Evolutionary conservation across 768 basidiomycete species (phyloP), one percentile per base, ranked within the genome.

Genomic region (Mycena maculata): DNA sequence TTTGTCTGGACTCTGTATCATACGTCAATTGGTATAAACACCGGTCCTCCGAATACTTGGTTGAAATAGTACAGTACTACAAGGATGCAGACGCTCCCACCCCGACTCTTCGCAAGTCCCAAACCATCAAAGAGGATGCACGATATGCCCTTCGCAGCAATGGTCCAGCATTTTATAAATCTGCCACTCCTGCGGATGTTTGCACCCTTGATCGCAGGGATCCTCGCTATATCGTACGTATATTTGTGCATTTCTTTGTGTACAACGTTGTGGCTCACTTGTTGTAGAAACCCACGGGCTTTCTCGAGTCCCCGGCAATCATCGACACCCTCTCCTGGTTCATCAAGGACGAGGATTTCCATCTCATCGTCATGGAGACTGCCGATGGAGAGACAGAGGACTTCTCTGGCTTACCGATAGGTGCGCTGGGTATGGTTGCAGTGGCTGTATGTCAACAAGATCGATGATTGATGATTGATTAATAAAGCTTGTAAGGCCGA

Each of bases 111-210:
- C 11, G 23, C 45, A 27, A 27, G 4, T 23, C 9, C 38, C 9
- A 11, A 8, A 12, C 4, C 8, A 36, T 54, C 15, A 18, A 27
- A 2, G n/a, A 16, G 20, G 59, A 60, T 20, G 54, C 52, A 11
- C 12, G 23, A 11, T 55, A 56, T 33, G 54, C 54, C 1, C 2
- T 49, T 18, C 62, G 54, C 3, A 1, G 15, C 4, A 45, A 63
- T 15, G 62, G 62, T 2, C 54, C 62, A 4, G 62, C 62, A 3
- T 56, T 63, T 44, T 49, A 47, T 15, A 49, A 56, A 27, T 10
- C 13, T 1, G 53, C 54, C 1, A 56, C 54, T 12, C 62, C 54
- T 18, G 25, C n/a, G 30, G 22, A 42, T 6, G 38, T 55, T 31
- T 42, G 39, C 22, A 20, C 3, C 20, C 53, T 28, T 2, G 12